Conservation (phyloP, 2,329 filamentous ascomycete genomes). For the Periconia digitata region DNA sequence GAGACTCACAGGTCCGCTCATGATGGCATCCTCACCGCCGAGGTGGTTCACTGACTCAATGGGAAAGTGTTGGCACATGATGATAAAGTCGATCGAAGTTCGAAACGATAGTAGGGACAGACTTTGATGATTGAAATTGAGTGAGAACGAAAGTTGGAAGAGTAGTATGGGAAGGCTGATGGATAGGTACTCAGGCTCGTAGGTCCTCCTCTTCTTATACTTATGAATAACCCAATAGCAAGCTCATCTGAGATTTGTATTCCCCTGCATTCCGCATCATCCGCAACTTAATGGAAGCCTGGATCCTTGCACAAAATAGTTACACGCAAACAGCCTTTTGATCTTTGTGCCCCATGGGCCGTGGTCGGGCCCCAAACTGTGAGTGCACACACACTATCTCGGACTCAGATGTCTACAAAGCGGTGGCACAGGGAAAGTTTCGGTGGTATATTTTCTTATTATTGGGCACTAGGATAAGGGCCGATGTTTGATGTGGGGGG, state of each 20-base stretch:
- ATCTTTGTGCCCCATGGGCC: not conserved
- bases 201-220: conserved; percentile 1
- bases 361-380: not conserved
- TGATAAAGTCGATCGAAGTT: conserved; percentile 1
- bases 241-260: not conserved
- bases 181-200: not conserved
- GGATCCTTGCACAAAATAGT: not conserved
- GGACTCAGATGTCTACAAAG: not conserved
- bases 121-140: not conserved
- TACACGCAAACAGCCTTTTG: not conserved
- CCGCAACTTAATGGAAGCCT: no score
- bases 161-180: not conserved
- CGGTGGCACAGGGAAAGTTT: not conserved
- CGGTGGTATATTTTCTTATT: not conserved
- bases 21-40: conserved; percentile 29
- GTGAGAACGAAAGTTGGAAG: conserved; percentile 1
- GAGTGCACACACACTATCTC: not conserved
- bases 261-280: not conserved
- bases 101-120: not conserved
- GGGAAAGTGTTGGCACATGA: conserved; percentile 31
- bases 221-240: not conserved
- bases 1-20: conserved; percentile 37
- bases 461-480: not conserved
- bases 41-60: conserved; percentile 20
- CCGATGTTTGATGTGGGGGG: not conserved